Conservation (phyloP, 306 rosid species). For the Cicer pinnatifidum region DNA sequence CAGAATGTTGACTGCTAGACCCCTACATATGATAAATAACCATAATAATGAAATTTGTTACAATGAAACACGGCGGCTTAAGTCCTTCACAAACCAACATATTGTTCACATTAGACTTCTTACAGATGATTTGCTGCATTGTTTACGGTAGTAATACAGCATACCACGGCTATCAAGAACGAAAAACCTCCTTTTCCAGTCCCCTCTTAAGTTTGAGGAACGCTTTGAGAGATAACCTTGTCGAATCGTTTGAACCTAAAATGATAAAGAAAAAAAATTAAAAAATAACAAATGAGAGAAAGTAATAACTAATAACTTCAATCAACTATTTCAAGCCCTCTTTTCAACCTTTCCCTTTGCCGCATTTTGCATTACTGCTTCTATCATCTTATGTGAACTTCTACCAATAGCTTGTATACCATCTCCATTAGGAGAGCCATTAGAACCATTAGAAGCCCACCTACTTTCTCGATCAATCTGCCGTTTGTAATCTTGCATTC, state of each 20-base stretch:
- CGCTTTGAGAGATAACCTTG: slow-evolving; percentile 99
- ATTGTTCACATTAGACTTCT: slow-evolving; percentile 51
- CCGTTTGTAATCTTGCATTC: slow-evolving; percentile 96
- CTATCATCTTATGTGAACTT: slow-evolving; percentile 99
- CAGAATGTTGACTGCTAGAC: slow-evolving; percentile 78
- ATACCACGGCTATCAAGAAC: slow-evolving; percentile 99
- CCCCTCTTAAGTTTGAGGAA: slow-evolving; percentile 95
- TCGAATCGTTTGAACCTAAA: slow-evolving; percentile 97
- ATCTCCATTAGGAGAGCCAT: slow-evolving; percentile 98
- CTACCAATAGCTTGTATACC: slow-evolving; percentile 99
- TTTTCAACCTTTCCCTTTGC: slow-evolving; percentile 92
- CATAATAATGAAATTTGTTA: slow-evolving; percentile 35
- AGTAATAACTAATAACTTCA: slow-evolving; percentile 19
- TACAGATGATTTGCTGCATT: slow-evolving; percentile 89
- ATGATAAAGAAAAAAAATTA: slow-evolving; percentile 21
- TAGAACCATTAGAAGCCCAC: slow-evolving; percentile 90
- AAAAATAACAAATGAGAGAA: slow-evolving; percentile 30
- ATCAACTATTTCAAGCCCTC: slow-evolving; percentile 32
- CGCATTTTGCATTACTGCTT: slow-evolving; percentile 99
- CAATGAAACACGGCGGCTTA: slow-evolving; percentile 36
- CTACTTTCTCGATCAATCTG: slow-evolving; percentile 98
- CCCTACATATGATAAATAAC: slow-evolving; percentile 61
- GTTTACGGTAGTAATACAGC: slow-evolving; percentile 98
- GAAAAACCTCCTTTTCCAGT: slow-evolving; percentile 99
- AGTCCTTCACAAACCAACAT: slow-evolving; percentile 35